Evolutionary conservation across 2,329 filamentous ascomycete genomes (phyloP).

Genomic region (Penicillium vulpinum): DNA sequence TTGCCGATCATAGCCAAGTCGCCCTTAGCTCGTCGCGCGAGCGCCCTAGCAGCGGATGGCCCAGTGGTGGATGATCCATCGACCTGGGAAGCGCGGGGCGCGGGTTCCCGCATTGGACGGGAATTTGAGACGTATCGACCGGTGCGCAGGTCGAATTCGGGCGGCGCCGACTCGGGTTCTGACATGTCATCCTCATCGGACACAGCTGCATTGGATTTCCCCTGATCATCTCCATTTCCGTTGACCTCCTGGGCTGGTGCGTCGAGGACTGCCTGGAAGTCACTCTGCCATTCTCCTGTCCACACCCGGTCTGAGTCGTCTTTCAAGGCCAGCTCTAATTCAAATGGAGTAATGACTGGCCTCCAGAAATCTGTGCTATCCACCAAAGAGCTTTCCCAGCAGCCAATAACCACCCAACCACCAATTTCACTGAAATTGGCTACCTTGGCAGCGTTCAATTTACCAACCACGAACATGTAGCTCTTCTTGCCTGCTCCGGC

Average conservation of each 20-base stretch:
- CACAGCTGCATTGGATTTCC: slow-evolving; percentile 26
- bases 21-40: slow-evolving; percentile 66
- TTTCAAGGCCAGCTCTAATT: slow-evolving; percentile 75
- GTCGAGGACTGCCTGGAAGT: slow-evolving; percentile 70
- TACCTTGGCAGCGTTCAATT: slow-evolving; percentile 91
- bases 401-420: slow-evolving; percentile 95
- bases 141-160: slow-evolving; percentile 89
- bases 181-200: slow-evolving; percentile 63
- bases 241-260: slow-evolving; percentile 20
- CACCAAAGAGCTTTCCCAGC: slow-evolving; percentile 93
- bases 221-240: slow-evolving; percentile 27
- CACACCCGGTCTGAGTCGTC: slow-evolving; percentile 75
- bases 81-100: slow-evolving; percentile 30
- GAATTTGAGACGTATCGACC: slow-evolving; percentile 80
- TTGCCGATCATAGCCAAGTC: slow-evolving; percentile 81
- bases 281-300: slow-evolving; percentile 85
- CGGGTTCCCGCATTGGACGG: slow-evolving; percentile 45
- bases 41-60: slow-evolving; percentile 43
- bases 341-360: slow-evolving; percentile 92
- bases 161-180: slow-evolving; percentile 67
- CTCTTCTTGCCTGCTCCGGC: slow-evolving; percentile 83
- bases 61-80: slow-evolving; percentile 27
- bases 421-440: slow-evolving; percentile 96
- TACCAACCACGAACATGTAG: slow-evolving; percentile 95
- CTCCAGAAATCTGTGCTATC: slow-evolving; percentile 87